phyloP scores from a whole-genome alignment of 192 early-diverging fungal genomes.

The Phlyctochytrium planicorne region DNA sequence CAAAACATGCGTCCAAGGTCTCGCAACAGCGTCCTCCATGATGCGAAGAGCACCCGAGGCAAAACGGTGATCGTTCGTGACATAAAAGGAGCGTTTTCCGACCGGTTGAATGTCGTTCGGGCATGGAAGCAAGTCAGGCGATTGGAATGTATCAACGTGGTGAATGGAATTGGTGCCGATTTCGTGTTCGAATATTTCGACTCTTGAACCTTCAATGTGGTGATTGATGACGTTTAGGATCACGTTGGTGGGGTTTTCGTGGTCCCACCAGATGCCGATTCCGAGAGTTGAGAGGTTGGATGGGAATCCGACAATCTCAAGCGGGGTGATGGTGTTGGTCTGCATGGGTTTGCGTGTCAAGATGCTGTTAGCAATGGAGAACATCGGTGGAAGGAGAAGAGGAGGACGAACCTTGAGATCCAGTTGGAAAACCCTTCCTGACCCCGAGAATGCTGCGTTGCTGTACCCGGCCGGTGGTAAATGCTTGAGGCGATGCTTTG shows the following conservation, averaged over 20 bases:
- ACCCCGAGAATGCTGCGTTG: not conserved
- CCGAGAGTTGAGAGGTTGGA: not conserved
- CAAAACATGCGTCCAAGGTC: not conserved
- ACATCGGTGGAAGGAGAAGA: not conserved
- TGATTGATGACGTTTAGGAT: slow-evolving; percentile 11
- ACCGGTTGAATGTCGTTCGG: slow-evolving; percentile 8
- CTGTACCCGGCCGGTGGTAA: not conserved
- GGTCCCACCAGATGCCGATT: slow-evolving; percentile 10
- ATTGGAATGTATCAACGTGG: slow-evolving; percentile 3
- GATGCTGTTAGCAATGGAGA: too few relatives aligned
- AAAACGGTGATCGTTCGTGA: not conserved
- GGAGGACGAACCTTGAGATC: not conserved
- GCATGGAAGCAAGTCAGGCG: not conserved
- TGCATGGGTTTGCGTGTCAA: not conserved
- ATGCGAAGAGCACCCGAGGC: not conserved
- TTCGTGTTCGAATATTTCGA: slow-evolving; percentile 10
- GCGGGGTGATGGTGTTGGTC: not conserved
- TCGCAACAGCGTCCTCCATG: not conserved
- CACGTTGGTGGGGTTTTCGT: not conserved
- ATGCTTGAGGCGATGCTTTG: not conserved
- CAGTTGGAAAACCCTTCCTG: not conserved
- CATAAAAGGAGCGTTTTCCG: not conserved
- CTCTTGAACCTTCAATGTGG: not conserved
- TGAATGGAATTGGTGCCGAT: not conserved
- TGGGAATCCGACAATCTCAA: not conserved